phyloP scores from a whole-genome alignment of 441 rosid genomes.

The Populus hybrid region DNA sequence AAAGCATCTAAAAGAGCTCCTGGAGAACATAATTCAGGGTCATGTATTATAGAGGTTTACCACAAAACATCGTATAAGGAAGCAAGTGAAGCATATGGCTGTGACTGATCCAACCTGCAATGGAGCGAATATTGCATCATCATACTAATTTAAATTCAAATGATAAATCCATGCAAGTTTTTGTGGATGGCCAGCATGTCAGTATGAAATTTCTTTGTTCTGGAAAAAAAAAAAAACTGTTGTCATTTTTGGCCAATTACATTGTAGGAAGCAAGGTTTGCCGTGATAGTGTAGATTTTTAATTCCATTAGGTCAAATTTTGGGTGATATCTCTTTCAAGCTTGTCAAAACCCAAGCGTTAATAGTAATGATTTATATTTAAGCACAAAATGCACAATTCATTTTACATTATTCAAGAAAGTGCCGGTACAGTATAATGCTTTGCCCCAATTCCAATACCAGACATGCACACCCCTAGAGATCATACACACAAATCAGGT shows the following conservation, averaged over 20 bases:
- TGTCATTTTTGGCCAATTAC: not conserved
- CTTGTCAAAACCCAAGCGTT: not conserved
- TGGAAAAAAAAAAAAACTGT: too few relatives aligned
- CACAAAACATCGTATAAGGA: slow-evolving; percentile 84
- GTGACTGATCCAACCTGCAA: slow-evolving; percentile 94
- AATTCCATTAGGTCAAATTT: slow-evolving; percentile 1
- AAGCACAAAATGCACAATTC: not conserved
- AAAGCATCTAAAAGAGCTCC: not conserved
- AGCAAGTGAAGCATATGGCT: slow-evolving; percentile 94
- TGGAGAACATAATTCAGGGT: not conserved
- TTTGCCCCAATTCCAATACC: not conserved
- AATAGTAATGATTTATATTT: not conserved
- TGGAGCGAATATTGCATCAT: slow-evolving; percentile 5
- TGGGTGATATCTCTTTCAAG: not conserved
- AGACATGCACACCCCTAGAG: not conserved
- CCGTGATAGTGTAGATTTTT: not conserved
- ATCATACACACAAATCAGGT: not conserved
- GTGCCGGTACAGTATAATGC: not conserved
- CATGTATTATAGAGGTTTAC: slow-evolving; percentile 37
- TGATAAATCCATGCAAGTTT: not conserved
- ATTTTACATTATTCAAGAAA: not conserved
- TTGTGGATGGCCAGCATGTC: not conserved
- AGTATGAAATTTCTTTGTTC: not conserved
- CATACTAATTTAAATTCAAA: slow-evolving; percentile 2
- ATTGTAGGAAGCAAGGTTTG: not conserved